Base-by-base conservation (phyloP, 2,329 filamentous ascomycete species). In the Stenocarpella maydis region DNA sequence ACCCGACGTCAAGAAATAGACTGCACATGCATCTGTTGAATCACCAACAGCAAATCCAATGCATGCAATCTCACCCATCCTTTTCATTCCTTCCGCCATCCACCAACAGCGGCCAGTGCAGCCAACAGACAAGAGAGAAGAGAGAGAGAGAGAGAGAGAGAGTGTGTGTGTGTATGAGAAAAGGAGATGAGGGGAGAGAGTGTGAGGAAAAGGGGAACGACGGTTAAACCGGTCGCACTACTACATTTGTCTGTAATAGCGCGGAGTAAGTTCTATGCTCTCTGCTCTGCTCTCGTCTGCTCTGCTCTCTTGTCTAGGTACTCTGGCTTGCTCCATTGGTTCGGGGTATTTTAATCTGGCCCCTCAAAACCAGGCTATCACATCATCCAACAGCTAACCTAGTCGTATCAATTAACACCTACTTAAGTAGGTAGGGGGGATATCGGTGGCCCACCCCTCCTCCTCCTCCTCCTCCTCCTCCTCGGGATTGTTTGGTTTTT, bases 151-250 rank as follows among this genome's bases (percentile, higher is more conserved):
- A 4, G 14, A 26, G 6, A 19, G 7, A 41, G 10, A 19, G n/a
- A n/a, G n/a, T n/a, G n/a, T n/a, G n/a, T n/a, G n/a, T n/a, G n/a
- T n/a, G n/a, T n/a, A n/a, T n/a, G n/a, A 10, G 39, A 47, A 49
- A 24, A 12, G n/a, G 8, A 8, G 8, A 31, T 8, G 8, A 31
- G 31, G 31, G 31, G 31, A 8, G 31, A 31, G 31, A 31, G 8
- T 8, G 8, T 12, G 19, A 15, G 10, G 49, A 52, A 15, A 34
- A 17, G 14, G 49, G 9, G 28, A 10, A n/a, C 24, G 21, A 19
- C 15, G n/a, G 19, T 19, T n/a, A n/a, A n/a, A n/a, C n/a, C n/a
- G 49, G 58, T 63, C 58, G 39, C 58, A 61, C 58, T 61, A 61
- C 39, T n/a, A n/a, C n/a, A n/a, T n/a, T n/a, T n/a, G n/a, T n/a